Evolutionary conservation across 495 filamentous ascomycete genomes (phyloP), one percentile per base, ranked within the genome.

Genomic region (Pyrenula aspistea): DNA sequence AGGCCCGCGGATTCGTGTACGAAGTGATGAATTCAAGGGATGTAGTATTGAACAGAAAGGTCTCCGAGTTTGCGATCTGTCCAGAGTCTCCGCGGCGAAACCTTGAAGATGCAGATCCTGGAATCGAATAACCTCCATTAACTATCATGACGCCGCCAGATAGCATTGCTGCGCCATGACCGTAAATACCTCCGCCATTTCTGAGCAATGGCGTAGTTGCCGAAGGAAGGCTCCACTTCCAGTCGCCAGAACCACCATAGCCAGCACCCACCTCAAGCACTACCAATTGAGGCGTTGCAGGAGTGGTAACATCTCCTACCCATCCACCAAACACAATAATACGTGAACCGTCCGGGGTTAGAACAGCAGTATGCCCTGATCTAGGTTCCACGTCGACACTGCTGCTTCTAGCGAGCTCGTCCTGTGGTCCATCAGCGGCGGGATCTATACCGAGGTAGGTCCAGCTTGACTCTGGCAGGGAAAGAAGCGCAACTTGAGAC

Each of bases 81-180:
- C 63, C 57, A 64, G 67, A 62, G 69, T 60, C 59, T 62, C 58
- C 57, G 63, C 56, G 57, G 61, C 60, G 67, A 69, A 67, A 72
- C 78, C 2, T 68, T 2, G 65, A 67, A n/a, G 71, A 63, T 22
- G 59, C 61, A 2, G 79, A 70, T 19, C 71, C 62, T 8, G 80
- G 68, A 56, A 95, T 94, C 10, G 63, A 72, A 59, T 87, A 90
- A 1, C 92, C 92, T 15, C 92, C 92, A 50, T 84, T 77, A 24
- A 95, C 72, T 86, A 96, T 88, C 87, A 97, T 89, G 0, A 95
- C 79, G 59, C 85, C 87, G 1, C 91, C 92, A 20, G 88, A 85
- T 15, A 97, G 77, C 76, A 96, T 80, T 2, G 75, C 79, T 2
- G 89, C 88, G 1, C 86, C 92, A 67, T 97, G 92, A 2, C 92